Evolutionary conservation across 108 stramenopile genomes (phyloP), one percentile per base, ranked within the genome.

Genomic region (Pseudonitzschia multiseries): DNA sequence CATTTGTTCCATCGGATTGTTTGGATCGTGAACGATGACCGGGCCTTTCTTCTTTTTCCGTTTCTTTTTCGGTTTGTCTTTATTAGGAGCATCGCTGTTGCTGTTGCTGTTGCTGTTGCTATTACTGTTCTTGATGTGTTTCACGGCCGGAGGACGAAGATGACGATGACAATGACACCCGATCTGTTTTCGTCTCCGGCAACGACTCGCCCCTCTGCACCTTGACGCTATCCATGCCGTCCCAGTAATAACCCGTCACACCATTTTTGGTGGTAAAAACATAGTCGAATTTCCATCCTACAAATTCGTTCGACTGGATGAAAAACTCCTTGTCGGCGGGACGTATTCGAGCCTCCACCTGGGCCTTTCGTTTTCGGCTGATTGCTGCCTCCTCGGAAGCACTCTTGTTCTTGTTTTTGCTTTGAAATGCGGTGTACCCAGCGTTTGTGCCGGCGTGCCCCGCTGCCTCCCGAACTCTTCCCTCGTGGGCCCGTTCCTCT

Each of bases 241-340:
- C 93, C 93, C 93, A 94, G 76, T 86, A 94, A 69, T 94, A 94
- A 6, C 93, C 93, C 15, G 89, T 92, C 42, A 84, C 68, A 57
- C 70, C 75, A 68, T 77, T 77, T 57, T 81, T 24, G 48, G 91
- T 93, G 2, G 94, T 95, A 75, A 93, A 95, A 18, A 95, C 77
- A 74, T 95, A 95, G 74, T 93, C 87, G 67, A 81, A 87, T 68
- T 90, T 92, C 59, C 66, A 88, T 91, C 61, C 91, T 57, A 81
- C 78, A 72, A 93, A 95, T 8, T 84, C 83, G 36, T 70, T 52
- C 0, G 88, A 75, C 18, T 74, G 62, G 21, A 89, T 77, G 60
- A 88, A 95, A 61, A 92, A 95, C 3, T 80, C 73, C 36, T 72
- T 59, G 60, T 90, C 74, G 24, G 90, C 89, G 2, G 93, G 89